Conservation (phyloP, 768 basidiomycete genomes). For the Tricholoma furcatifolium region DNA sequence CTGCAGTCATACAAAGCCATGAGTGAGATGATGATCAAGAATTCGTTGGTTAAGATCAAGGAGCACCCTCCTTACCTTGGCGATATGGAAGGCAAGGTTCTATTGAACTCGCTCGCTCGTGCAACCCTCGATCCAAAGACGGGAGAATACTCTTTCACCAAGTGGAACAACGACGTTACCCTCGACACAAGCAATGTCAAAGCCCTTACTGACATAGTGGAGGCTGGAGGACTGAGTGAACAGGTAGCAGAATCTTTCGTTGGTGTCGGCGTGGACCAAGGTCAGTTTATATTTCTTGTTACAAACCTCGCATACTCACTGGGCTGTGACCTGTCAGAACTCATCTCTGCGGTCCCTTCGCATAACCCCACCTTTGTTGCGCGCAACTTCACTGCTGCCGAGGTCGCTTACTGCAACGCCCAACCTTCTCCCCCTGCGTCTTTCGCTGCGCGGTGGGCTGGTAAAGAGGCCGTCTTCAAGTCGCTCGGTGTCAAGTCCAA, state of each 20-base stretch:
- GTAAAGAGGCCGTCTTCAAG: conserved; percentile 98
- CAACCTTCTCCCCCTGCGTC: conserved; percentile 88
- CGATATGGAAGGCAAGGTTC: conserved; percentile 83
- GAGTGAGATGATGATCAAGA: conserved; percentile 95
- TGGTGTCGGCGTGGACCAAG: conserved; percentile 91
- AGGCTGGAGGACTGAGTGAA: conserved; percentile 28
- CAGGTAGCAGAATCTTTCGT: conserved; percentile 39
- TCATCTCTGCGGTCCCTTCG: conserved; percentile 91
- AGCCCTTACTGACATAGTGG: conserved; percentile 55
- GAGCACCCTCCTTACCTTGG: conserved; percentile 85
- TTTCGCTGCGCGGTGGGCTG: conserved; percentile 95
- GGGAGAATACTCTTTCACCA: conserved; percentile 80
- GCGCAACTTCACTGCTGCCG: conserved; percentile 91
- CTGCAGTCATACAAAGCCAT: conserved; percentile 83
- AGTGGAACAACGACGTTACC: conserved; percentile 51
- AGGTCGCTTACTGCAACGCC: conserved; percentile 81
- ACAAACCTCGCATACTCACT: conserved; percentile 6
- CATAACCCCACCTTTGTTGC: conserved; percentile 83
- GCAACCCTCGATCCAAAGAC: conserved; percentile 79
- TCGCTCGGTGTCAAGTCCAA: conserved; percentile 86
- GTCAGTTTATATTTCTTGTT: conserved; percentile 35
- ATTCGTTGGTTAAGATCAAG: conserved; percentile 93
- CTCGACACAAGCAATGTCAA: conserved; percentile 68
- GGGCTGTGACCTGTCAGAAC: conserved; percentile 45
- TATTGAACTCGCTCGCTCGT: conserved; percentile 93